phyloP scores from a whole-genome alignment of 1,284 basidiomycete genomes.

The Ceratobasidium sp. region DNA sequence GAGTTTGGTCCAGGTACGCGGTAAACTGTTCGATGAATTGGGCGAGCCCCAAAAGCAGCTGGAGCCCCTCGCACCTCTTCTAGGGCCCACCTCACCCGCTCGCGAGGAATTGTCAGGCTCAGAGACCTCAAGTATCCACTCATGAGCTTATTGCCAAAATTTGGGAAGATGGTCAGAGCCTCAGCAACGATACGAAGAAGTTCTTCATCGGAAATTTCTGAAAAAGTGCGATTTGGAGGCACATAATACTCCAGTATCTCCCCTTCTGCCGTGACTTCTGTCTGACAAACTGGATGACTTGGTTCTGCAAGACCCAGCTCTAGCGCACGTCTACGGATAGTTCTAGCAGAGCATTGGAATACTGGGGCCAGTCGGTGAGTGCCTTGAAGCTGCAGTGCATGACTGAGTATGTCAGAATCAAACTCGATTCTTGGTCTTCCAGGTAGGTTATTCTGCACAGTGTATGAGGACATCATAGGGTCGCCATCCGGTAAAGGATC shows the following conservation, averaged over 20 bases:
- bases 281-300: neutral
- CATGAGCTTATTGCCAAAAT: neutral
- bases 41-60: conserved; percentile 48
- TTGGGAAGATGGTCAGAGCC: neutral
- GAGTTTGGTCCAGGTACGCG: conserved; percentile 54
- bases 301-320: neutral
- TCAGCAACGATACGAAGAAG: neutral
- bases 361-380: neutral
- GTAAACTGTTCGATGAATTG: conserved; percentile 51
- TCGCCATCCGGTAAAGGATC: neutral
- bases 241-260: neutral
- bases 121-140: neutral
- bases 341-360: neutral
- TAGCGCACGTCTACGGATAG: neutral
- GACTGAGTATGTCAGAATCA: neutral
- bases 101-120: neutral
- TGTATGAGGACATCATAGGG: neutral
- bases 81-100: neutral
- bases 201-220: neutral
- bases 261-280: neutral
- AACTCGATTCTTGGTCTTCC: neutral
- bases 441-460: neutral
- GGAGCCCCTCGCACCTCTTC: conserved; percentile 37
- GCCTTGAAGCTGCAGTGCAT: neutral
- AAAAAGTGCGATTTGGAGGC: neutral